Evolutionary conservation across 2,329 filamentous ascomycete species (phyloP).

Genomic region (Dactylellina sp.): DNA sequence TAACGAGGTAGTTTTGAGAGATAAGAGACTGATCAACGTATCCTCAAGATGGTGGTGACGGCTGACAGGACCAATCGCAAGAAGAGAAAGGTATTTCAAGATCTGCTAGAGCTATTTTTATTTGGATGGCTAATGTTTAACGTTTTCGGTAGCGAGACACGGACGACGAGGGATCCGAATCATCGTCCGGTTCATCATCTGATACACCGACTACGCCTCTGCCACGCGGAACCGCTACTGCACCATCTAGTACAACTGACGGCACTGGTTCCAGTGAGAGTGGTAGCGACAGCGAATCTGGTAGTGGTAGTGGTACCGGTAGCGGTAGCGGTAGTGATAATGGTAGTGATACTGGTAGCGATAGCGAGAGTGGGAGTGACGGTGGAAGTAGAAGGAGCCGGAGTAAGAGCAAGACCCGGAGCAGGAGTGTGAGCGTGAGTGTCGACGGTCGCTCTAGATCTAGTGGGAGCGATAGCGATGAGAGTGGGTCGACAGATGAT

Average conservation of each 20-base stretch:
- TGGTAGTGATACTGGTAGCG: conserved; percentile 7
- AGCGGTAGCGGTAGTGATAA: conserved; percentile 8
- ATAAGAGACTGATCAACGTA: not conserved
- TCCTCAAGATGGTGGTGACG: conserved; percentile 38
- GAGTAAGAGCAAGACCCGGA: not conserved
- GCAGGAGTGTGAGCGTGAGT: conserved; percentile 1
- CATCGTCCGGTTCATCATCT: conserved; percentile 19
- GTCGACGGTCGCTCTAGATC: not conserved
- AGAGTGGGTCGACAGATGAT: conserved; percentile 36
- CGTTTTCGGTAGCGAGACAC: conserved; percentile 37
- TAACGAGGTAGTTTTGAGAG: not conserved
- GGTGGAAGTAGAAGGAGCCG: conserved; percentile 36
- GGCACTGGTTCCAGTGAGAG: conserved; percentile 36
- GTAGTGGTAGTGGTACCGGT: conserved; percentile 7
- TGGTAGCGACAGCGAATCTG: conserved; percentile 42
- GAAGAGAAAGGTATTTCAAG: conserved; percentile 51
- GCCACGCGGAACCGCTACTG: conserved; percentile 16
- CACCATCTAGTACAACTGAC: conserved; percentile 36
- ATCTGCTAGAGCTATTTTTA: not conserved
- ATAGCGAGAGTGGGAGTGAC: conserved; percentile 35
- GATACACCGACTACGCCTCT: conserved; percentile 39
- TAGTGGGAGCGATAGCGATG: conserved; percentile 23
- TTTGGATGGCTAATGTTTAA: conserved; percentile 7
- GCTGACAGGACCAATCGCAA: conserved; percentile 35
- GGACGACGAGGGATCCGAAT: conserved; percentile 54